Percentiles rank a stretch among this genome's conserved stretches.
These are phyloP conservation scores for Mycocalia duriaeana DNA, from an alignment of 1,284 basidiomycete species.

Conservation along the genomic window DNA sequence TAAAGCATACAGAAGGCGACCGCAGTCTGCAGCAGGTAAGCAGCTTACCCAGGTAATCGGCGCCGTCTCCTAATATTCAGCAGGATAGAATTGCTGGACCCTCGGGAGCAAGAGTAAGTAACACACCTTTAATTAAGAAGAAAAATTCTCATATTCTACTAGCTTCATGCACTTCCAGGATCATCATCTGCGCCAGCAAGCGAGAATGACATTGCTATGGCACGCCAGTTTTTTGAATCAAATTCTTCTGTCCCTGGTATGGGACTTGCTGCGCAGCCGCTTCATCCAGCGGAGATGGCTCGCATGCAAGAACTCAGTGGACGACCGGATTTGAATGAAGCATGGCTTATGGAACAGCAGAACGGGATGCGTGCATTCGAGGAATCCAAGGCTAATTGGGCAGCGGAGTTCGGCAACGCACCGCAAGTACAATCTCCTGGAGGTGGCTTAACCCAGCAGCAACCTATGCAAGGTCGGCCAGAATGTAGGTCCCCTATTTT, in stretches of 20 bases:
- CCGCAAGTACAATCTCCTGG: conserved; percentile 17
- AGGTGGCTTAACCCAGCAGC: conserved; percentile 21
- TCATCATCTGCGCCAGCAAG: conserved; percentile 44
- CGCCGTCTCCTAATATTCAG: conserved; percentile 6
- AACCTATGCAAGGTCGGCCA: conserved; percentile 18
- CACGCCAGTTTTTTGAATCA: conserved; percentile 72
- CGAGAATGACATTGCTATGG: conserved; percentile 67
- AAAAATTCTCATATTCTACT: too few relatives aligned
- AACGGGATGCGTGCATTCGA: conserved; percentile 30
- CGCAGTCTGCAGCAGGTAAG: conserved; percentile 80
- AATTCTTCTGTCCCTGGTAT: conserved; percentile 29
- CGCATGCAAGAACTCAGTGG: conserved; percentile 28
- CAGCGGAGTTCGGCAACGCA: conserved; percentile 41
- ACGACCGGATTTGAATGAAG: conserved; percentile 36
- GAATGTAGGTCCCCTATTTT: conserved; percentile 25
- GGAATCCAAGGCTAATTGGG: conserved; percentile 37
- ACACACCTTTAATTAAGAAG: too few relatives aligned
- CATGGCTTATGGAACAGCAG: conserved; percentile 53
- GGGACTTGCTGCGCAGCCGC: conserved; percentile 28
- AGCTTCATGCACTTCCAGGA: conserved; percentile 73
- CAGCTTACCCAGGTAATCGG: conserved; percentile 5
- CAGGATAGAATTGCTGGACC: conserved; percentile 73
- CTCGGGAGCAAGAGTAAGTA: conserved; percentile 63
- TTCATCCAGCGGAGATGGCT: conserved; percentile 34
- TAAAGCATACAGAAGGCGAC: conserved; percentile 90